A percentile compares a stretch with the other conserved stretches of the same genome.
phyloP scores from a whole-genome alignment of 306 rosid genomes.

The Lathyrus sativus region DNA sequence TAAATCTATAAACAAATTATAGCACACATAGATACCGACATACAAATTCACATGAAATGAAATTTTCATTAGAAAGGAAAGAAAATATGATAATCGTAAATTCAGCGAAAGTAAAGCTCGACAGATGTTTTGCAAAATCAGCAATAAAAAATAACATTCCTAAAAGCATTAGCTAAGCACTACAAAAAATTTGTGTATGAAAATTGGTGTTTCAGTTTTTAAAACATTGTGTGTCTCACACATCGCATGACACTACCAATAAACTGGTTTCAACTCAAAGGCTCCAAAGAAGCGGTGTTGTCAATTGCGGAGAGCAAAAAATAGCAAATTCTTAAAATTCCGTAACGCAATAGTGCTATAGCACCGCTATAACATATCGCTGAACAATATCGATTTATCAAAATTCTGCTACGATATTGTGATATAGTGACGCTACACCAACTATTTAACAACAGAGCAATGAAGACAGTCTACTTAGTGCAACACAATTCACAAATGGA shows the following conservation, averaged over 20 bases:
- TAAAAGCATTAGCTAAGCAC: conserved; percentile 15
- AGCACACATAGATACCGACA: background rate
- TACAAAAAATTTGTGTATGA: background rate
- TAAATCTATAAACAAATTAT: conserved; percentile 21
- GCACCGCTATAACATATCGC: background rate
- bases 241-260: background rate
- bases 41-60: background rate
- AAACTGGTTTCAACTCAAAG: conserved; percentile 13
- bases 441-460: conserved; percentile 2
- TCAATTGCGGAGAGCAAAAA: background rate
- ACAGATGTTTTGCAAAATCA: background rate
- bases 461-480: background rate
- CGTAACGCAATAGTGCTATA: background rate
- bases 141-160: background rate
- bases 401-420: background rate
- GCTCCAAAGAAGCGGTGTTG: background rate
- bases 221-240: conserved; percentile 12
- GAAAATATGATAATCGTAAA: background rate
- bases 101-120: conserved; percentile 16
- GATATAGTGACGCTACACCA: background rate
- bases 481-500: conserved; percentile 10
- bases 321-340: background rate
- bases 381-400: background rate
- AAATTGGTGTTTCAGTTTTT: conserved; percentile 11
- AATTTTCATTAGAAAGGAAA: background rate